A percentile compares a stretch with the other conserved stretches of the same genome.
Conservation (phyloP, 2,329 filamentous ascomycete genomes). For the Talaromyces funiculosus region DNA sequence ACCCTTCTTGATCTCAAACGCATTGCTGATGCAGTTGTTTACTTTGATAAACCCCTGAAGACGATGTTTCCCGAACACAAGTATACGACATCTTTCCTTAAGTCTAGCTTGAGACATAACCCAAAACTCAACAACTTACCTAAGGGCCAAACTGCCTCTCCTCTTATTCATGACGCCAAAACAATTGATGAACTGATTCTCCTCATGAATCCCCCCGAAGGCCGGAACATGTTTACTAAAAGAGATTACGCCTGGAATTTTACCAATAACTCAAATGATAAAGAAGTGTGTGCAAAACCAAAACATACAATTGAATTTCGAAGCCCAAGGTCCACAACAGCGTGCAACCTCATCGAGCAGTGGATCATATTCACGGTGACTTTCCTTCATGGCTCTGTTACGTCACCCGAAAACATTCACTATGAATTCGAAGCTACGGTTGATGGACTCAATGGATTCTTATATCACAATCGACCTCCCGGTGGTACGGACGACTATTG, state of each 20-base stretch:
- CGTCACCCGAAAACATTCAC: background rate
- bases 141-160: background rate
- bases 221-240: too few relatives aligned
- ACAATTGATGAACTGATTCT: background rate
- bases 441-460: background rate
- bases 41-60: background rate
- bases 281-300: background rate
- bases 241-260: slow-evolving; percentile 5
- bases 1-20: background rate
- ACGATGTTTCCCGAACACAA: background rate
- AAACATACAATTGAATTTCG: background rate
- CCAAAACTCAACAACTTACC: background rate
- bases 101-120: background rate
- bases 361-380: slow-evolving; percentile 1
- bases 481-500: background rate
- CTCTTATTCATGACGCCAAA: background rate
- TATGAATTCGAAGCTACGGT: background rate
- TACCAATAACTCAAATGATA: background rate
- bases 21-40: background rate
- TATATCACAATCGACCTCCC: background rate
- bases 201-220: background rate
- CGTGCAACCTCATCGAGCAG: background rate
- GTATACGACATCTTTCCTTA: background rate
- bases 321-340: background rate
- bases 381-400: background rate